phyloP scores from a whole-genome alignment of 1,284 basidiomycete species.

The Tylopilus orsonianus region DNA sequence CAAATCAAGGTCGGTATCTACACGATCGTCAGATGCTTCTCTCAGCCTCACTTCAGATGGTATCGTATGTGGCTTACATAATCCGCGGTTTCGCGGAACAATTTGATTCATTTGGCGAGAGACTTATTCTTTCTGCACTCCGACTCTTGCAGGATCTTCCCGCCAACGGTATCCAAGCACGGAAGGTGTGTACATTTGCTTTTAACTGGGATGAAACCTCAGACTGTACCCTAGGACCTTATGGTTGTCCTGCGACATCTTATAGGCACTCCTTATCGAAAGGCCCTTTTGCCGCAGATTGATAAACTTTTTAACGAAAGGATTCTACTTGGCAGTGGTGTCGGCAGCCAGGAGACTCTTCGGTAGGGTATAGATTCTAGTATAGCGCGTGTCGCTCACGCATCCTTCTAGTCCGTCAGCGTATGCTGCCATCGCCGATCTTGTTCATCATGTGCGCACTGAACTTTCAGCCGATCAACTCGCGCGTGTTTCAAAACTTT shows the following conservation, averaged over 20 bases:
- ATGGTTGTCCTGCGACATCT: conserved; percentile 94
- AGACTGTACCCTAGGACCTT: conserved; percentile 64
- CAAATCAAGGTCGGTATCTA: conserved; percentile 79
- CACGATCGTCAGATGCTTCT: not conserved
- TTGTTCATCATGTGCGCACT: conserved; percentile 88
- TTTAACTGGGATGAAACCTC: conserved; percentile 1
- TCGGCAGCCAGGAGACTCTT: conserved; percentile 81
- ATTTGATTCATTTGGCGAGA: conserved; percentile 78
- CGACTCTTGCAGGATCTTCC: conserved; percentile 95
- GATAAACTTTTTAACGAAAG: conserved; percentile 91
- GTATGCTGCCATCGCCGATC: conserved; percentile 89
- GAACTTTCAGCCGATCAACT: conserved; percentile 85
- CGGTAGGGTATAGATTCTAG: conserved; percentile 45
- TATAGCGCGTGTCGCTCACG: conserved; percentile 10
- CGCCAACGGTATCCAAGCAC: conserved; percentile 76
- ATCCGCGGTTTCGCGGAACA: conserved; percentile 73
- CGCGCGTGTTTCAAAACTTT: conserved; percentile 80
- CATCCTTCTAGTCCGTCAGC: conserved; percentile 64
- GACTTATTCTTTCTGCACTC: conserved; percentile 79
- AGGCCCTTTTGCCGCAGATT: conserved; percentile 81
- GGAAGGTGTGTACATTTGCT: conserved; percentile 55
- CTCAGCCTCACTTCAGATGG: conserved; percentile 53
- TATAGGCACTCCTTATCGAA: conserved; percentile 78
- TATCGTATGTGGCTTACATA: conserved; percentile 93
- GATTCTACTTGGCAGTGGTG: conserved; percentile 85